phyloP scores from a whole-genome alignment of 768 basidiomycete species.

The Sarcomyxa edulis region DNA sequence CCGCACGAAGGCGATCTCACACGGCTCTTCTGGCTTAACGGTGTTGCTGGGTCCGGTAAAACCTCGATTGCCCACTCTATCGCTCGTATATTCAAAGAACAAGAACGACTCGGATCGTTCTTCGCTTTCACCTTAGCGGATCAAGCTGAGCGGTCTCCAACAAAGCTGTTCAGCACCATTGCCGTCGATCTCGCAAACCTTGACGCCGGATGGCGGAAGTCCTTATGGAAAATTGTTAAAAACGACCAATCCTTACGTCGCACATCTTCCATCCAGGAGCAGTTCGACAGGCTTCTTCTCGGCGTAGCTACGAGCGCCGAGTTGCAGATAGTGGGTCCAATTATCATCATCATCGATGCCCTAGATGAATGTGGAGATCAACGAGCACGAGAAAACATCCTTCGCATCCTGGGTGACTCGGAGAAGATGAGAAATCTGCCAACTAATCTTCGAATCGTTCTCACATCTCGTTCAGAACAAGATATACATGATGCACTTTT shows the following conservation, averaged over 20 bases:
- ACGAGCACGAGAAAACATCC: slow-evolving; percentile 12
- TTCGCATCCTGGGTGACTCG: slow-evolving; percentile 15
- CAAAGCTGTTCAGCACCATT: slow-evolving; percentile 24
- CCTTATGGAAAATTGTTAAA: slow-evolving; percentile 4
- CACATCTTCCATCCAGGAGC: slow-evolving; percentile 8
- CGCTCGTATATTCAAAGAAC: slow-evolving; percentile 14
- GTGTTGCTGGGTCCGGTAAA: slow-evolving; percentile 31
- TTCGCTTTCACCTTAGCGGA: slow-evolving; percentile 24
- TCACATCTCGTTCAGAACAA: slow-evolving; percentile 20
- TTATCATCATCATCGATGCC: slow-evolving; percentile 9
- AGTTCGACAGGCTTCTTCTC: slow-evolving; percentile 14
- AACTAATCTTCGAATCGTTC: slow-evolving; percentile 20
- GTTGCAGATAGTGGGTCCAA: no score
- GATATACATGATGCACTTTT: slow-evolving; percentile 14
- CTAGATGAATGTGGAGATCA: slow-evolving; percentile 7
- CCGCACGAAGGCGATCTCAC: slow-evolving; percentile 2
- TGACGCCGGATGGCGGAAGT: slow-evolving; percentile 4
- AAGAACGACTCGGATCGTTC: slow-evolving; percentile 22
- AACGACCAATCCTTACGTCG: slow-evolving; percentile 5
- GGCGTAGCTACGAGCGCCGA: no score
- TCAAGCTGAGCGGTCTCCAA: slow-evolving; percentile 13
- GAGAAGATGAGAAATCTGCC: slow-evolving; percentile 15
- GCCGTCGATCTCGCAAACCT: slow-evolving; percentile 16
- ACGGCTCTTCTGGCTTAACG: slow-evolving; percentile 23
- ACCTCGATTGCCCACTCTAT: slow-evolving; percentile 29